Evolutionary conservation across 768 basidiomycete species (phyloP).

Genomic region (Rhodosporidiobolus sp.): DNA sequence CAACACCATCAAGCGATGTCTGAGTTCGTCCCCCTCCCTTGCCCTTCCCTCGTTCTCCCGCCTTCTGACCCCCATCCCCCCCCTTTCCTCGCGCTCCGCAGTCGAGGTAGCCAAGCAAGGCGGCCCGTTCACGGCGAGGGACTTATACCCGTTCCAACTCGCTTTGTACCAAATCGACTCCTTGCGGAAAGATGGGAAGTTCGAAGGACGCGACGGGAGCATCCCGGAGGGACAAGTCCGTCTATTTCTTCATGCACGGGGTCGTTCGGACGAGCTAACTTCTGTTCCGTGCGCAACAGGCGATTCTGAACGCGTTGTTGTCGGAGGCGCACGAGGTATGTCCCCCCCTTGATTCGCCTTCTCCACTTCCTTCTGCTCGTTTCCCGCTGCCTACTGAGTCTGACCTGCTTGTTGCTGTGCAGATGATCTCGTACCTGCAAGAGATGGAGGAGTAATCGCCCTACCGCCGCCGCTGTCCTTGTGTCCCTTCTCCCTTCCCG

Average conservation of each 20-base stretch:
- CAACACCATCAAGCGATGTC: constrained; percentile 42
- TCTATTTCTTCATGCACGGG: background rate
- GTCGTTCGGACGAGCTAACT: background rate
- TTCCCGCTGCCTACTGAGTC: background rate
- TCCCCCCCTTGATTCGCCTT: background rate
- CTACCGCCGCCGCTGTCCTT: too few relatives aligned
- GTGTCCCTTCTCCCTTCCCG: background rate
- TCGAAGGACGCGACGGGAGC: constrained; percentile 48
- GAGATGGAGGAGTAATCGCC: background rate
- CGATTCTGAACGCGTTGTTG: constrained; percentile 34
- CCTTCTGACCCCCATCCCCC: background rate
- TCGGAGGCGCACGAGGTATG: constrained; percentile 31
- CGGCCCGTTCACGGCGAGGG: constrained; percentile 38
- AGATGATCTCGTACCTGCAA: constrained; percentile 4
- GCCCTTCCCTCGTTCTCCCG: background rate
- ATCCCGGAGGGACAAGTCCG: constrained; percentile 33
- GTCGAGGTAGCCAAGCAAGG: constrained; percentile 43
- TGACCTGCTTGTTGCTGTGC: background rate
- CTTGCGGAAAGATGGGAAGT: constrained; percentile 87
- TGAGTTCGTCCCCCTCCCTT: constrained; percentile 21
- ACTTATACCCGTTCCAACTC: constrained; percentile 46
- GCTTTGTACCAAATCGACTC: constrained; percentile 80
- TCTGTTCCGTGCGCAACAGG: background rate
- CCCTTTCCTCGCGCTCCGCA: background rate
- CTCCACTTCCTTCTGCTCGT: background rate